Evolutionary conservation across 2,329 filamentous ascomycete genomes (phyloP), one percentile per base, ranked within the genome.

Genomic region (Didymella sp.): DNA sequence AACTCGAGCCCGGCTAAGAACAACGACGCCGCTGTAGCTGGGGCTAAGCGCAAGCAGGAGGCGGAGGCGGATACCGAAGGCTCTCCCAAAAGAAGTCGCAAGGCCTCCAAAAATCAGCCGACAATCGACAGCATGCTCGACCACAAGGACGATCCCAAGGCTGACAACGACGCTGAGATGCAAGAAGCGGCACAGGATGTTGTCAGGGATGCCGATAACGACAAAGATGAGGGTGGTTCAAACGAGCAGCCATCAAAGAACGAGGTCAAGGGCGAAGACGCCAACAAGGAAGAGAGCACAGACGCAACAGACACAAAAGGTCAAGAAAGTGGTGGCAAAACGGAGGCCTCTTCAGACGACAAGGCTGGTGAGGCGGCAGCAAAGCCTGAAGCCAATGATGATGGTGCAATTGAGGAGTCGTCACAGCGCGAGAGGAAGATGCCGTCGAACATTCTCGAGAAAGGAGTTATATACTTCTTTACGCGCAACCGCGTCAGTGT

Each of bases 401-500:
- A 64, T 38, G 56, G 65, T 38, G 52, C 83, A 1, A 74, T 86
- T 5, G 77, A 80, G 56, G 77, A 82, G 46, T 81, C 83, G 2
- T 74, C 80, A 17, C 72, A 82, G 47, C 80, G 84, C 38, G 81
- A 82, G 65, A 75, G 82, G 41, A 75, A 79, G 2, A 75, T 83
- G 35, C 80, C 86, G 1, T 85, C 83, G 6, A 87, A 80, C 57
- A 86, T 96, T 22, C 81, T 96, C 2, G 92, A 97, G 71, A 96
- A 95, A 69, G 92, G 92, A 3, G 84, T 95, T 66, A 87, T 96
- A 64, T 96, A 96, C 80, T 96, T 96, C 82, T 96, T 96, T 80
- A 89, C 89, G 68, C 88, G 92, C 17, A 87, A 87, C 7, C 87
- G 91, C 12, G 90, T 96, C 33, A 85, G 86, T 47, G 82, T 90